Percentiles rank a stretch among this genome's conserved stretches.
Evolutionary conservation across 805 yeast species (phyloP).

Genomic region (Nakazawaea populi): DNA sequence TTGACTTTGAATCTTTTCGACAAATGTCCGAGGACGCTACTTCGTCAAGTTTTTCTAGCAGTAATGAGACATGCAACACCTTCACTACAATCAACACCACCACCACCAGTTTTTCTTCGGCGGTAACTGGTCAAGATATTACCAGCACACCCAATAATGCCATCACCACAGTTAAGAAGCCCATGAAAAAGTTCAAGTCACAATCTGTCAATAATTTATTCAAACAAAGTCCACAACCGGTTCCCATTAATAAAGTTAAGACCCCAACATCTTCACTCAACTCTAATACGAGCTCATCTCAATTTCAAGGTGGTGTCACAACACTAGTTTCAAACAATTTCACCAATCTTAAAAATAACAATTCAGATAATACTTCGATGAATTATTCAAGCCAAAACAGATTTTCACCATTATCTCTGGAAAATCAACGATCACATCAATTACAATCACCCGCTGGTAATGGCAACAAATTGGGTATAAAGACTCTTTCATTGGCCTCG

Average conservation of each 20-base stretch:
- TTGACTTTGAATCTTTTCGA: too few relatives aligned
- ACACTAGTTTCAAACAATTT: background rate
- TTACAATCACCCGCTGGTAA: background rate
- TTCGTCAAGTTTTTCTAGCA: background rate
- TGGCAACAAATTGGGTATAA: background rate
- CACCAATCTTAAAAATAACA: background rate
- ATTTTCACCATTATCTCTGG: background rate
- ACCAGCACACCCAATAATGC: background rate
- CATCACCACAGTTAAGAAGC: background rate
- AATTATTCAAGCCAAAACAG: background rate
- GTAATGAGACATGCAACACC: background rate
- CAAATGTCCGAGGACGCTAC: too few relatives aligned
- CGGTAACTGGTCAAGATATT: background rate
- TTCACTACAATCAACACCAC: background rate
- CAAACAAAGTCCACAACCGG: constrained; percentile 9
- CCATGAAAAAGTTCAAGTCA: constrained; percentile 20
- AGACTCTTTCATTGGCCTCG: constrained; percentile 7
- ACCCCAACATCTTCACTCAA: background rate
- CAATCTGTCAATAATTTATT: constrained; percentile 22
- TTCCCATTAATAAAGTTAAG: background rate
- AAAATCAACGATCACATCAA: background rate
- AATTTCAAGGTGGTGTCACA: background rate
- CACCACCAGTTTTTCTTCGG: background rate
- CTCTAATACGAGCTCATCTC: background rate
- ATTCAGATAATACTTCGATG: background rate